Conservation (phyloP, 768 basidiomycete species). For the Tylopilus sp. region DNA sequence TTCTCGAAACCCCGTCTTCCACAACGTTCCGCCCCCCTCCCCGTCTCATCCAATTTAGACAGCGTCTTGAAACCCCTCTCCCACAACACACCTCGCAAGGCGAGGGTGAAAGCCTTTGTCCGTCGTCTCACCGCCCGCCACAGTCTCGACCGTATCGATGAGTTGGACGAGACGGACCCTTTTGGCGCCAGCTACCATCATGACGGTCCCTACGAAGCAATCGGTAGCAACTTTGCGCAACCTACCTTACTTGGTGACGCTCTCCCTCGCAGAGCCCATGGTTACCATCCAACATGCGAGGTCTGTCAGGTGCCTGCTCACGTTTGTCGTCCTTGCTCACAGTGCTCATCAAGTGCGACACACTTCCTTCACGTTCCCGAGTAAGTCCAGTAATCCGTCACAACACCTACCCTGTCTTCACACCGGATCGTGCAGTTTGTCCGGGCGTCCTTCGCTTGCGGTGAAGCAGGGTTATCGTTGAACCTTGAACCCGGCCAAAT, state of each 20-base stretch:
- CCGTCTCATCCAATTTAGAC: neutral
- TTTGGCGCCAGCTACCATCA: slow-evolving; percentile 64
- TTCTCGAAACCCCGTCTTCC: too few relatives aligned
- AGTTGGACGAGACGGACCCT: slow-evolving; percentile 74
- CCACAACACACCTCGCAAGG: slow-evolving; percentile 10
- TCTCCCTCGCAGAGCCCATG: neutral
- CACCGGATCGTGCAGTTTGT: slow-evolving; percentile 10
- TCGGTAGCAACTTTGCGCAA: slow-evolving; percentile 26
- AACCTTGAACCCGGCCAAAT: slow-evolving; percentile 57
- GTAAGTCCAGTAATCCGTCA: slow-evolving; percentile 13
- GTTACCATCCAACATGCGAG: slow-evolving; percentile 10
- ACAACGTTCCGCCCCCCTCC: too few relatives aligned
- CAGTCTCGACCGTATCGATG: slow-evolving; percentile 68
- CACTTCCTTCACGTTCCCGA: slow-evolving; percentile 7
- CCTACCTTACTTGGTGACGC: slow-evolving; percentile 6
- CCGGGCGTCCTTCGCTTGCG: neutral
- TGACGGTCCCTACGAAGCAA: slow-evolving; percentile 71
- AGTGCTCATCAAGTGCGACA: slow-evolving; percentile 10
- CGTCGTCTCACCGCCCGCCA: slow-evolving; percentile 24
- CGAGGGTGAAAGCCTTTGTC: slow-evolving; percentile 26
- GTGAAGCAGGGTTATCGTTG: slow-evolving; percentile 39
- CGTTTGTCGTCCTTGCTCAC: slow-evolving; percentile 6
- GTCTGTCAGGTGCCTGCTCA: slow-evolving; percentile 18
- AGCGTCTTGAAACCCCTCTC: neutral
- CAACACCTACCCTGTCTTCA: slow-evolving; percentile 8